Percentiles rank a stretch among this genome's conserved stretches.
phyloP scores from a whole-genome alignment of 768 basidiomycete genomes.

The Neoboletus magnificus region DNA sequence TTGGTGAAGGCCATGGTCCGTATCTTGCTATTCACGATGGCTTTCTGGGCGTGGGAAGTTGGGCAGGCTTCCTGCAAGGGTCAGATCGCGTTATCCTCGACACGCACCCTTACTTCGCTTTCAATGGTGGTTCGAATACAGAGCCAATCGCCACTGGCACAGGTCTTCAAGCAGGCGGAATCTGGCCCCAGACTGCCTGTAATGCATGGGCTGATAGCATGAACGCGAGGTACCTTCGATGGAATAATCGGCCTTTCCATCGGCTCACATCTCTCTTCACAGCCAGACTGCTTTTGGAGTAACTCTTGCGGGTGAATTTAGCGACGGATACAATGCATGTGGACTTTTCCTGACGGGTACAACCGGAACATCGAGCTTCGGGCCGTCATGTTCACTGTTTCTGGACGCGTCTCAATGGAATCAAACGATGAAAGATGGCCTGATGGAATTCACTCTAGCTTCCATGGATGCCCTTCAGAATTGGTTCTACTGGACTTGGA shows the following conservation, averaged over 20 bases:
- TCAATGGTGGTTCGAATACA: constrained; percentile 38
- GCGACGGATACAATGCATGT: constrained; percentile 64
- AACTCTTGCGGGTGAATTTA: constrained; percentile 74
- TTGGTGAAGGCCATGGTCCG: constrained; percentile 60
- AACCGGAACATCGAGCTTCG: constrained; percentile 24
- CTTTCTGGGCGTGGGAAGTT: constrained; percentile 45
- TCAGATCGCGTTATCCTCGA: constrained; percentile 62
- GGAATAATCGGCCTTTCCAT: neutral
- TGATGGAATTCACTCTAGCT: constrained; percentile 49
- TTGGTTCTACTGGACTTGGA: constrained; percentile 83
- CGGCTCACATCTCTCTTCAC: constrained; percentile 2
- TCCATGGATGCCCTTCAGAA: constrained; percentile 67
- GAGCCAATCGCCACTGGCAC: constrained; percentile 34
- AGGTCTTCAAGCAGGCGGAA: constrained; percentile 37
- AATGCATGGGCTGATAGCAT: constrained; percentile 53
- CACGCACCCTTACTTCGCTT: constrained; percentile 68
- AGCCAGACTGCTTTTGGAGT: constrained; percentile 62
- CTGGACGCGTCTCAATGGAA: constrained; percentile 52
- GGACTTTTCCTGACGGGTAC: constrained; percentile 47
- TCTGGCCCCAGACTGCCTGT: constrained; percentile 53
- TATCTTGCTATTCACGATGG: constrained; percentile 63
- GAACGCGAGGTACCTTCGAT: constrained; percentile 39
- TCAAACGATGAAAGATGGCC: constrained; percentile 46
- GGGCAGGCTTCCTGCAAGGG: constrained; percentile 52
- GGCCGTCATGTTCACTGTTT: constrained; percentile 41